phyloP scores from a whole-genome alignment of 495 filamentous ascomycete species.

The Astrothelium macrocarpum region DNA sequence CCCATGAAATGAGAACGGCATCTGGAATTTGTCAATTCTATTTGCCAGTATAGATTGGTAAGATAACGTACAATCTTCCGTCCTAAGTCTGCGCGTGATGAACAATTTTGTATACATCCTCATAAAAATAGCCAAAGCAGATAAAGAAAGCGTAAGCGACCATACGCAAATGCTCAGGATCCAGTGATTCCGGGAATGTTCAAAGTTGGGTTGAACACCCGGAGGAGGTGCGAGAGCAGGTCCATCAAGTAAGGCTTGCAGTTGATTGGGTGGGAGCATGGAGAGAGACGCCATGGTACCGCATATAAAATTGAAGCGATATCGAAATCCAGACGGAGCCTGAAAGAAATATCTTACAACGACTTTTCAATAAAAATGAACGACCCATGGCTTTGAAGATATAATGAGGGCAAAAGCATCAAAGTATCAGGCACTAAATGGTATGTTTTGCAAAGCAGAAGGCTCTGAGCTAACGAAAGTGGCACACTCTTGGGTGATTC shows the following conservation, averaged over 20 bases:
- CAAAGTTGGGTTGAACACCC: neutral
- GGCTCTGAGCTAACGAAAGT: too few relatives aligned
- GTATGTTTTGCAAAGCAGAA: too few relatives aligned
- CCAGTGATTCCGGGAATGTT: neutral
- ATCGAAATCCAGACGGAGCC: too few relatives aligned
- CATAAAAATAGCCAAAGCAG: neutral
- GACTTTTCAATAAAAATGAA: too few relatives aligned
- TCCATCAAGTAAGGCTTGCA: neutral
- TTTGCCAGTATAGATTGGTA: neutral
- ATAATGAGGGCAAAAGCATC: too few relatives aligned
- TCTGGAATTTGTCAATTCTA: neutral
- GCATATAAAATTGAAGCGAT: too few relatives aligned
- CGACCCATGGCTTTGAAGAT: too few relatives aligned
- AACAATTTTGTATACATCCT: neutral
- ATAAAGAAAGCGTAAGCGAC: neutral
- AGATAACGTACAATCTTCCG: neutral
- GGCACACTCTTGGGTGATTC: too few relatives aligned
- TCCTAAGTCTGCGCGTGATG: neutral
- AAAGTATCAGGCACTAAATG: too few relatives aligned
- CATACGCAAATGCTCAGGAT: neutral
- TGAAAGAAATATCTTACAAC: too few relatives aligned
- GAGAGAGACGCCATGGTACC: neutral
- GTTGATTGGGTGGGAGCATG: neutral
- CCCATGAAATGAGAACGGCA: neutral
- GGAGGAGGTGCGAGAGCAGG: neutral